Evolutionary conservation across 2,329 filamentous ascomycete species (phyloP), one percentile per base, ranked within the genome.

Genomic region (Penicillium sp.): DNA sequence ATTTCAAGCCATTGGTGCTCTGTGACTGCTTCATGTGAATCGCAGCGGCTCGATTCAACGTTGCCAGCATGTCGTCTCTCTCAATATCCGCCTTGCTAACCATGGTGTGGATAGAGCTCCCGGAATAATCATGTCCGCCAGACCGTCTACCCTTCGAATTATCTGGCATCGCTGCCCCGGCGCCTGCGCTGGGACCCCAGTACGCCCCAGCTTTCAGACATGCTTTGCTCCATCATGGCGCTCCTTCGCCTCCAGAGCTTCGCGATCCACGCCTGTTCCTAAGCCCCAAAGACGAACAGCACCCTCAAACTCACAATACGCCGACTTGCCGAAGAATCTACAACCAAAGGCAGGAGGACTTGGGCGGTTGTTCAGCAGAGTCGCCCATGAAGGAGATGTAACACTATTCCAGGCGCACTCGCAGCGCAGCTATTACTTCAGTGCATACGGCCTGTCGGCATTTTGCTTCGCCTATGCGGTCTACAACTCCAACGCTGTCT

Each of bases 351-450:
- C 51, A 4, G 63, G 63, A 56, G 57, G 79, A 76, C 55, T 86
- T 83, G 75, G 80, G 82, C 67, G 82, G 82, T 61, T 82, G 20
- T 70, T 73, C 45, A 60, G 67, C 7, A 73, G 81, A 60, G 81
- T 91, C 39, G 83, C 85, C 14, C 77, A 79, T 59, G 84, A 85
- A 63, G 69, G 80, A n/a, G 76, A 80, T 1, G 86, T 88, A 7
- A 74, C 84, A 3, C 79, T 91, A 45, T 91, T 90, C 78, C 81
- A 88, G 67, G 83, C 84, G 1, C 86, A 86, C 14, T 86, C 86
- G 1, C 87, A 90, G 68, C 83, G 83, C 58, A 81, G 82, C 75
- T 89, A 87, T 73, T 82, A 88, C 62, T 70, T 84, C 65, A 83
- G 84, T 48, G 85, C 85, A 69, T 87, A 88, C 73, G 73, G 77